Base-by-base conservation (phyloP, 2,329 filamentous ascomycete genomes). In the Cryphonectria radicalis region DNA sequence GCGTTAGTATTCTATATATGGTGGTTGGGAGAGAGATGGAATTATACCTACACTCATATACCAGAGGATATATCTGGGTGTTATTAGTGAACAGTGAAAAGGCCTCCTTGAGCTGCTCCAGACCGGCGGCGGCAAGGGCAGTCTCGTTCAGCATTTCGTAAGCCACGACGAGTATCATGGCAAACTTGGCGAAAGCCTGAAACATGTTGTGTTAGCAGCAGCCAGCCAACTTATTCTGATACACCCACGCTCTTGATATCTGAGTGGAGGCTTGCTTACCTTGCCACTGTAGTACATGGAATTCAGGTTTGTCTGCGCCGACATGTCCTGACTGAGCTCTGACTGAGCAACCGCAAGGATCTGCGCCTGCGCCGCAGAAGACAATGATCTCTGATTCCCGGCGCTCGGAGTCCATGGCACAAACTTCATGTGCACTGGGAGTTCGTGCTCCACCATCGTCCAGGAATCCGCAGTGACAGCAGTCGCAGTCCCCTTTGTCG, bases 261-360 rank as follows among this genome's bases (percentile, higher is more conserved):
- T 10, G 37, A 14, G 19, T 40, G 14, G 42, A 4, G 13, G 14
- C 10, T 13, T 42, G 72, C 80, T 75, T 72, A 87, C 92, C 85
- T 95, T 98, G 76, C 96, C 96, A 75, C 92, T 93, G 80, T 92
- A 98, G 81, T 98, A 98, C 90, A 97, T 95, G 53, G 94, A 97
- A 78, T 95, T 88, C 50, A 93, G 84, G 74, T 96, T 89, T 6
- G 90, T 89, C 77, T 96, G 91, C 0, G 84, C 83, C n/a, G 84
- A 80, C 80, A 98, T 93, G 78, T 94, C 87, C 80, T 96, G 91
- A 0, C 88, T 87, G 0, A 97, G 83, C 79, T 99, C 96, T 28
- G 85, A 87, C n/a, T 86, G 84, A 1, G 93, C 92, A 11, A 90
- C 84, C 1, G 86, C 83, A 50, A 83, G 82, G 70, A 97, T 91